A percentile compares a stretch with the other conserved stretches of the same genome.
Conservation (phyloP, 2,329 filamentous ascomycete species). For the Cucurbitaria berberidis region DNA sequence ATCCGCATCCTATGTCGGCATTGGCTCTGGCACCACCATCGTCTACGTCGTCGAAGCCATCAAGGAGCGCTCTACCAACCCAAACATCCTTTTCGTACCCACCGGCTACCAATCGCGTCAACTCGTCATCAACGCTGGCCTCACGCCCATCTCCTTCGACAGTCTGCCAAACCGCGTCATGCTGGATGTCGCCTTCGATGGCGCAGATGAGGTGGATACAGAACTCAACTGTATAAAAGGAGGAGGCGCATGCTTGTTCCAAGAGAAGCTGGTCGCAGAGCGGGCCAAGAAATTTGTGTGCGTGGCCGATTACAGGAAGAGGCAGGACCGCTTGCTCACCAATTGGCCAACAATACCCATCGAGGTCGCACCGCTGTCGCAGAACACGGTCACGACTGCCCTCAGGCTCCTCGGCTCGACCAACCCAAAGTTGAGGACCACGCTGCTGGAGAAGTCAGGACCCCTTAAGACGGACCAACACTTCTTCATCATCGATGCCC, state of each 20-base stretch:
- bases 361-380: conserved; percentile 87
- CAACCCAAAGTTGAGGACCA: conserved; percentile 73
- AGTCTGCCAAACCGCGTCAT: conserved; percentile 68
- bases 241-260: conserved; percentile 94
- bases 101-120: conserved; percentile 91
- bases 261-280: conserved; percentile 93
- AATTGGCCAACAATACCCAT: conserved; percentile 88
- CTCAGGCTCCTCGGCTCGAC: conserved; percentile 75
- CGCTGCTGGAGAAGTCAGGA: conserved; percentile 77
- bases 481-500: conserved; percentile 91
- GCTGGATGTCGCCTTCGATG: conserved; percentile 93
- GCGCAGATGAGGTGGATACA: conserved; percentile 94
- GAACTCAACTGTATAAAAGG: conserved; percentile 98
- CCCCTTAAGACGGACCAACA: conserved; percentile 85
- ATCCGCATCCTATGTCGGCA: conserved; percentile 71
- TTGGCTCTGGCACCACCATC: conserved; percentile 82
- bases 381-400: conserved; percentile 74
- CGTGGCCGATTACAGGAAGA: conserved; percentile 90
- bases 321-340: conserved; percentile 74
- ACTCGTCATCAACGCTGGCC: conserved; percentile 78
- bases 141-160: conserved; percentile 79
- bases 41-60: conserved; percentile 87
- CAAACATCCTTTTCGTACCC: conserved; percentile 80
- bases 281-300: conserved; percentile 85
- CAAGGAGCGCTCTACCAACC: conserved; percentile 49